phyloP scores from a whole-genome alignment of 139 green algal species.

The Chlorella ohadii region DNA sequence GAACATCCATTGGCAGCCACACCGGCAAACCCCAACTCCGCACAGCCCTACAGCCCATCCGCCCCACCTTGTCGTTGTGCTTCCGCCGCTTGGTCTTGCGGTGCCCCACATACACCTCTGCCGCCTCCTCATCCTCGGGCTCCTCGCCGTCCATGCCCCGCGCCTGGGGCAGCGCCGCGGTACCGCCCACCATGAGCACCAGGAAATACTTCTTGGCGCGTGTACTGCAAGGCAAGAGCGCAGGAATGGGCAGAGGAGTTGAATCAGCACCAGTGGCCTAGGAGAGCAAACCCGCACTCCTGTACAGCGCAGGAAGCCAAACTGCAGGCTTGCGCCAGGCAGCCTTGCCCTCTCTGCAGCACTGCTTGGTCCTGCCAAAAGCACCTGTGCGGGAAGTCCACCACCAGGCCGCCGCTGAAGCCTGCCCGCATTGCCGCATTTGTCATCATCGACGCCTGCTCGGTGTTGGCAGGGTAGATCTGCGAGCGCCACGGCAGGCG shows the following conservation, averaged over 20 bases:
- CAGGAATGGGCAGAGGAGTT: no score
- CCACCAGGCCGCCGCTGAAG: conserved; percentile 95
- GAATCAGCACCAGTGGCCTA: no score
- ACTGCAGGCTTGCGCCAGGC: no score
- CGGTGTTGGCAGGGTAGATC: conserved; percentile 34
- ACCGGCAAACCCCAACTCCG: neutral
- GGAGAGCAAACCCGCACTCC: no score
- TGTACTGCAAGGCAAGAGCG: conserved; percentile 45
- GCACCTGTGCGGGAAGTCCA: conserved; percentile 93
- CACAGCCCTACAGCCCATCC: neutral
- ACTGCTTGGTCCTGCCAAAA: neutral
- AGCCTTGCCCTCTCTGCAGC: no score
- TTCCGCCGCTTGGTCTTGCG: conserved; percentile 51
- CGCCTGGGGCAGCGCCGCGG: conserved; percentile 61
- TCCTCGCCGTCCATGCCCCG: conserved; percentile 60
- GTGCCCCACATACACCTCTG: conserved; percentile 44
- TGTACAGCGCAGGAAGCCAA: no score
- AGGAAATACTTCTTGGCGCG: conserved; percentile 98
- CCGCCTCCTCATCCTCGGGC: conserved; percentile 36
- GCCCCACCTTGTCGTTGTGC: conserved; percentile 2
- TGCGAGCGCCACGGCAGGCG: no score
- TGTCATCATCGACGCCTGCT: conserved; percentile 93
- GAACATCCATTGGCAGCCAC: no score
- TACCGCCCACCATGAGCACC: conserved; percentile 89
- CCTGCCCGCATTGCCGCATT: conserved; percentile 90